Base-by-base conservation (phyloP, 148 eudicot genomes). In the Agrostemma githago region DNA sequence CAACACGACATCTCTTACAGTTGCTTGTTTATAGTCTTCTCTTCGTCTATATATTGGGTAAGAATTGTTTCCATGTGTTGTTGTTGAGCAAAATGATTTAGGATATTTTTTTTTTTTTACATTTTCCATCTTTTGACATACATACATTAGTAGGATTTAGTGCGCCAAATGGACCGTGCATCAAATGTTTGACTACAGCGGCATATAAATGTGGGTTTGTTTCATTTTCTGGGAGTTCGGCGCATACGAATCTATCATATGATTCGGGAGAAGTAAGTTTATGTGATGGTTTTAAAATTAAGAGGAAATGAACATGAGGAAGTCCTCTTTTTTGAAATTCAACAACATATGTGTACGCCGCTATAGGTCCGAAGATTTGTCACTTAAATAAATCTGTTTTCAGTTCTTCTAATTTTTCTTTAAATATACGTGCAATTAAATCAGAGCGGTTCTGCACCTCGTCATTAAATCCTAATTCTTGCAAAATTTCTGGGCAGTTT, bases 121-220 rank as follows among this genome's bases (percentile, higher is more conserved):
- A 83, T 78, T 1, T 6, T 4, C 57, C 17, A 9, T 14, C 74
- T 57, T 12, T 66, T 5, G 0, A 5, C 81, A 86, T 82, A 11
- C 84, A 84, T 0, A 20, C 7, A 9, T 66, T 26, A 26, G 34
- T 26, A 26, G 34, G 34, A 26, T 26, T 26, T 26, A 26, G 34
- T 26, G 34, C 34, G 34, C 89, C 84, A 53, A 84, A 84, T 0
- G 87, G 85, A 0, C 84, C 87, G 59, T 84, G 89, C 74, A 87
- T 82, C 88, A 86, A 79, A 6, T 81, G 84, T 19, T 51, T 76
- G 0, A 57, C 8, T 0, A 83, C 84, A 38, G 69, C 9, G 0
- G 11, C 5, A 67, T 70, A 16, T 3, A 82, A 37, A 5, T 70
- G 62, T 0, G 79, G 80, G 1, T 74, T 6, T 26, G 61, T 11